Base-by-base conservation (phyloP, 805 yeast genomes). In the Citeromyces matritensis region DNA sequence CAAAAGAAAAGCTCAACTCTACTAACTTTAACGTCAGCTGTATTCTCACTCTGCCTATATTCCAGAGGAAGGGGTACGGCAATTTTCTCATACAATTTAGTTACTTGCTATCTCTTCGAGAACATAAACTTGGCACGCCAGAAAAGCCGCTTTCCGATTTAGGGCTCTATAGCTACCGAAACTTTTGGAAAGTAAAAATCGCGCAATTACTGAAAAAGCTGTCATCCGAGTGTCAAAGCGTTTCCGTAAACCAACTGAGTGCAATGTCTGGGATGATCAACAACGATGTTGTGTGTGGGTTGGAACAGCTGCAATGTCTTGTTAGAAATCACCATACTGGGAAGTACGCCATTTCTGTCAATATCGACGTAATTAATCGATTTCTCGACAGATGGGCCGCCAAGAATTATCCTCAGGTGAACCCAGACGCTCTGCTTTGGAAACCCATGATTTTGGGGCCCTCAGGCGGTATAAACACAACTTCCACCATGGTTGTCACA, bases 111-210 rank as follows among this genome's bases (percentile, higher is more conserved):
- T 69, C 91, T 1, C 59, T 78, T 32, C 63, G 70, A 35, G 96
- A 88, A 48, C 73, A 66, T 42, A 77, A 75, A 39, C 65, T 67
- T 34, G 98, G 97, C 1, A 81, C 96, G 0, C 98, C 98, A 0
- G 98, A 91, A 44, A 88, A 86, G 46, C 98, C 98, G 1, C 60
- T 88, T 35, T 77, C 91, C 41, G 86, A 80, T 39, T 56, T 88
- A 33, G 98, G 98, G 0, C 55, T 85, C 31, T 52, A 80, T 21
- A 80, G 95, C 37, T 91, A 88, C 51, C 58, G 93, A 38, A 80
- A 73, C 42, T 88, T 80, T 51, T 91, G 97, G 97, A 76, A 69
- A 41, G 55, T 71, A 1, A 60, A 76, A 4, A 55, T 84, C 6
- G 66, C 91, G 7, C 61, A 54, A 27, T 60, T 57, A 30, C 25